Evolutionary conservation across 2,329 filamentous ascomycete species (phyloP).

Genomic region (Boeremia exigua): DNA sequence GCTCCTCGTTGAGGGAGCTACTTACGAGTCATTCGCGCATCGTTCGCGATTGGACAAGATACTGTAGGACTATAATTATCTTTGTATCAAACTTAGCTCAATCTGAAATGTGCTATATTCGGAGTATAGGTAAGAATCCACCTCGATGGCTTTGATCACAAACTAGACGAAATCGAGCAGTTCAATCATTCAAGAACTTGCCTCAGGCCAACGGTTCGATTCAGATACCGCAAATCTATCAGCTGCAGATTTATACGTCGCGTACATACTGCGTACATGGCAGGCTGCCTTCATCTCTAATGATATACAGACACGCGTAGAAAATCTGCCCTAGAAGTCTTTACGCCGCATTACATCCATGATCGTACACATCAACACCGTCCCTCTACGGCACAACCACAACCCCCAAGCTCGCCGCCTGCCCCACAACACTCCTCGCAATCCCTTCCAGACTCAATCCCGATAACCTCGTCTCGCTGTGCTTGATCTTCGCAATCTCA

Average conservation of each 20-base stretch:
- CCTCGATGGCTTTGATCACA: no score
- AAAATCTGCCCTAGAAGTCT: background rate
- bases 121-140: no score
- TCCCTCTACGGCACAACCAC: slow-evolving; percentile 53
- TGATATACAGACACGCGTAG: background rate
- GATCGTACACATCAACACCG: background rate
- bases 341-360: background rate
- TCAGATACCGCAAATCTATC: background rate
- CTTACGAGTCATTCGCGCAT: background rate
- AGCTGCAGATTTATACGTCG: slow-evolving; percentile 1
- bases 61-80: background rate
- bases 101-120: no score
- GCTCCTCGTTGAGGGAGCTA: background rate
- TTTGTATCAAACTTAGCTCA: background rate
- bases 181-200: background rate
- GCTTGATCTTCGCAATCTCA: slow-evolving; percentile 98
- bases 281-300: background rate
- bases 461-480: slow-evolving; percentile 52
- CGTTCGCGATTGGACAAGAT: background rate
- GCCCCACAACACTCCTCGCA: slow-evolving; percentile 70
- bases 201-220: background rate
- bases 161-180: no score
- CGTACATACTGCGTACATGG: background rate
- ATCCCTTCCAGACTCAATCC: slow-evolving; percentile 86
- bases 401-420: slow-evolving; percentile 58